Conservation (phyloP, 306 rosid genomes). For the Corylus heterophylla region DNA sequence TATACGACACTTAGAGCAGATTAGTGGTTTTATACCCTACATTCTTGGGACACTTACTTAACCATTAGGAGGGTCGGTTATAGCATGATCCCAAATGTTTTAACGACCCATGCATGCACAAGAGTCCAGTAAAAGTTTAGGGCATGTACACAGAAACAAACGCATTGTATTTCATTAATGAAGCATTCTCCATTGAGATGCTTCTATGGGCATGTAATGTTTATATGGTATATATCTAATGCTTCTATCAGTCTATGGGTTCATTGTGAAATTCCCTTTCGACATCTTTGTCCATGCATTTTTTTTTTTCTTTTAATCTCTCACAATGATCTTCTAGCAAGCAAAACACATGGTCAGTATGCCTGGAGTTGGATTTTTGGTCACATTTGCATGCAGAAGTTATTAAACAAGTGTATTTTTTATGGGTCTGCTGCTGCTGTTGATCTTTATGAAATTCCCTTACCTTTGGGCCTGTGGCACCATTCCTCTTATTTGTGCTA, state of each 20-base stretch:
- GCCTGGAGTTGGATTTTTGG: too few relatives aligned
- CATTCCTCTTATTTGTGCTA: too few relatives aligned
- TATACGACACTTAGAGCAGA: slow-evolving; percentile 34
- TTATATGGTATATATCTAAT: slow-evolving; percentile 25
- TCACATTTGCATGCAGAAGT: too few relatives aligned
- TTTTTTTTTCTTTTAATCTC: background rate
- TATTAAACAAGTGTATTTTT: too few relatives aligned
- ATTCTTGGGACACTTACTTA: slow-evolving; percentile 12
- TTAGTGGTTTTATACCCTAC: slow-evolving; percentile 43
- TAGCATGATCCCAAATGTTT: slow-evolving; percentile 10
- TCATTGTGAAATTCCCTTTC: slow-evolving; percentile 21
- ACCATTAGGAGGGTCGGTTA: slow-evolving; percentile 14
- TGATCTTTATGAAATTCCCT: too few relatives aligned
- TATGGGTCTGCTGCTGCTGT: too few relatives aligned
- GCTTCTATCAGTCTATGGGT: slow-evolving; percentile 22
- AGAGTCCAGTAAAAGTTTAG: background rate
- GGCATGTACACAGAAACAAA: slow-evolving; percentile 17
- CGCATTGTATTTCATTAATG: background rate
- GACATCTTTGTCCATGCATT: slow-evolving; percentile 7
- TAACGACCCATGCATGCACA: background rate
- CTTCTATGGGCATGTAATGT: slow-evolving; percentile 30
- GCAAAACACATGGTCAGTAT: too few relatives aligned
- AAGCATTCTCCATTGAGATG: slow-evolving; percentile 34
- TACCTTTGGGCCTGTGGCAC: too few relatives aligned
- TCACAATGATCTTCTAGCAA: too few relatives aligned